These are phyloP conservation scores for Skeletonema menzelii DNA, from an alignment of 108 stramenopile species.

Conservation along the genomic window DNA sequence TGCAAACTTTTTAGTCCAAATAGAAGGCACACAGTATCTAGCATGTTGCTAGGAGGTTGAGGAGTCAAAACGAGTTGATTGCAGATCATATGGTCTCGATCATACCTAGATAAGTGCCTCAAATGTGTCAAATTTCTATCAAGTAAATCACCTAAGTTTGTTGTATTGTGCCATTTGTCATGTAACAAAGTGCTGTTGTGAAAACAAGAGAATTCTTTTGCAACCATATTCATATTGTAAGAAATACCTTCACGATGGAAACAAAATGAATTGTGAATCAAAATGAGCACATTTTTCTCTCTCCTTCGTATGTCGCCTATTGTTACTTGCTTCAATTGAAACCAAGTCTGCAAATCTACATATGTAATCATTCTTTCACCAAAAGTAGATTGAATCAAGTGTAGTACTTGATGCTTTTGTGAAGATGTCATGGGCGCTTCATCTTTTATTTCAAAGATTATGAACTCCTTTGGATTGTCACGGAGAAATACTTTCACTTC, in stretches of 20 bases:
- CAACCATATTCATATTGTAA: conserved; percentile 3
- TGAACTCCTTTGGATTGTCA: conserved; percentile 57
- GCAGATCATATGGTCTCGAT: conserved; percentile 4
- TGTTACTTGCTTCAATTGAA: conserved; percentile 13
- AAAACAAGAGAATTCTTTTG: conserved; percentile 9
- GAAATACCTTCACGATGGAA: conserved; percentile 9
- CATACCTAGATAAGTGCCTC: not conserved
- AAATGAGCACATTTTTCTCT: conserved; percentile 21
- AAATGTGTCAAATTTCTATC: conserved; percentile 12
- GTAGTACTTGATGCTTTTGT: conserved; percentile 2
- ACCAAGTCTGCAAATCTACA: conserved; percentile 12
- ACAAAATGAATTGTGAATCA: conserved; percentile 23
- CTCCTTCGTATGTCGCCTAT: conserved; percentile 13
- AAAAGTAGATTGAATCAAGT: conserved; percentile 12
- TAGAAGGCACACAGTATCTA: conserved; percentile 3
- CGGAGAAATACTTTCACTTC: conserved; percentile 53
- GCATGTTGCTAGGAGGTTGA: not conserved
- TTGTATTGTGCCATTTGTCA: conserved; percentile 35
- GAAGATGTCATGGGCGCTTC: conserved; percentile 20
- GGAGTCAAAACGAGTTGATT: conserved; percentile 22
- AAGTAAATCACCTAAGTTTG: not conserved
- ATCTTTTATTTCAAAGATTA: conserved; percentile 46
- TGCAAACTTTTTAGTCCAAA: conserved; percentile 23
- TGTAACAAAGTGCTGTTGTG: conserved; percentile 5
- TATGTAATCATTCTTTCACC: conserved; percentile 11